phyloP scores from a whole-genome alignment of 2,329 filamentous ascomycete genomes.

The Polytolypa hystricis region DNA sequence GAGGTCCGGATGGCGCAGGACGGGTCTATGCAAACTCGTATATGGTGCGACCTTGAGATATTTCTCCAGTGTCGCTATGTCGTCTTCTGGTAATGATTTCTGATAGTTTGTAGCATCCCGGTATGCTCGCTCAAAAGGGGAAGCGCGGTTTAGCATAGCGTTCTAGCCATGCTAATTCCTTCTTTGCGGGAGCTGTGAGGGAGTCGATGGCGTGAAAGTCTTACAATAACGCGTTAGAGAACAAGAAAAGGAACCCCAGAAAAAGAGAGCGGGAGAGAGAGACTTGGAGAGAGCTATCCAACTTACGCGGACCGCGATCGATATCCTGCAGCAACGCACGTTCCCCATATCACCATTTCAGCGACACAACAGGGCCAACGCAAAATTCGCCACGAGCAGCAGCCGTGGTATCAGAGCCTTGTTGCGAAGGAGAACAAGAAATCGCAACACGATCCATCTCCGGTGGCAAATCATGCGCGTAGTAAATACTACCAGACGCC shows the following conservation, averaged over 20 bases:
- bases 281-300: background rate
- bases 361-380: background rate
- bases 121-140: background rate
- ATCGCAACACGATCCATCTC: background rate
- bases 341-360: slow-evolving; percentile 1
- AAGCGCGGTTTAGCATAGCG: background rate
- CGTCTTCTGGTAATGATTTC: slow-evolving; percentile 4
- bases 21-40: slow-evolving; percentile 17
- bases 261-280: too few relatives aligned
- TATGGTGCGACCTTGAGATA: slow-evolving; percentile 6
- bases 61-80: background rate
- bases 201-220: too few relatives aligned
- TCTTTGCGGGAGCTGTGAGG: background rate
- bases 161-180: slow-evolving; percentile 1
- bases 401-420: too few relatives aligned
- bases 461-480: background rate
- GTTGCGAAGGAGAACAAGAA: background rate
- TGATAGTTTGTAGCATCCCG: slow-evolving; percentile 2
- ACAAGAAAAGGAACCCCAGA: too few relatives aligned
- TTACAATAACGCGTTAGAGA: too few relatives aligned
- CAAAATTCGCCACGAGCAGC: background rate
- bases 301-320: slow-evolving; percentile 1
- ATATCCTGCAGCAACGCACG: background rate
- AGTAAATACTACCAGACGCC: slow-evolving; percentile 11
- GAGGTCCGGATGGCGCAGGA: slow-evolving; percentile 9